Percentiles rank a stretch among this genome's conserved stretches.
phyloP scores from a whole-genome alignment of 2,329 filamentous ascomycete genomes.

The Boeremia exigua region DNA sequence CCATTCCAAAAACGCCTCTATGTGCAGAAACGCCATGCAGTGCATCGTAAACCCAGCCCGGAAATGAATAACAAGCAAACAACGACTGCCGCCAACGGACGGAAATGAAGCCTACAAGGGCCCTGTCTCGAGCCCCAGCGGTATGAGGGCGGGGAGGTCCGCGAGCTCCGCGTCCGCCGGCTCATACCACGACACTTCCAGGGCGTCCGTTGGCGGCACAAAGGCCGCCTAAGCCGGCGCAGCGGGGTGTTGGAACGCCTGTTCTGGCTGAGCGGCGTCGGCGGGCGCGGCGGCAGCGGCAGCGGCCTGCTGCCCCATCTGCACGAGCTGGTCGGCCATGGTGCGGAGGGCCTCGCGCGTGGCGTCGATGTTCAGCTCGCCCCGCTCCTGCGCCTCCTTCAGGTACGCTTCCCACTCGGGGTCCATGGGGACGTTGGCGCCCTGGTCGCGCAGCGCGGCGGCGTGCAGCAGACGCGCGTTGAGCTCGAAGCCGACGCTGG shows the following conservation, averaged over 20 bases:
- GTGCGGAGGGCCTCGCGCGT: constrained; percentile 39
- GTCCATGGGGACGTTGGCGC: constrained; percentile 67
- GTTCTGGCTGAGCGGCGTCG: not conserved
- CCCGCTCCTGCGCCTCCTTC: constrained; percentile 71
- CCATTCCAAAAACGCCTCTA: constrained; percentile 5
- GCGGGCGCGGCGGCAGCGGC: constrained; percentile 14
- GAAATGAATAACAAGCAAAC: not conserved
- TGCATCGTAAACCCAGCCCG: not conserved
- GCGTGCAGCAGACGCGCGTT: constrained; percentile 71
- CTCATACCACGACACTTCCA: not conserved
- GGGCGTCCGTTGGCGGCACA: not conserved
- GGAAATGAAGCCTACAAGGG: not conserved
- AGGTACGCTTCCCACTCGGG: constrained; percentile 78
- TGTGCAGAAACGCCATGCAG: constrained; percentile 6
- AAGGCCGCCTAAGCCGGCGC: constrained; percentile 16
- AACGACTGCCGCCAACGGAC: not conserved
- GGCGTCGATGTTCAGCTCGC: constrained; percentile 49
- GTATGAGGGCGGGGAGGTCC: not conserved
- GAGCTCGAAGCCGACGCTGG: constrained; percentile 64
- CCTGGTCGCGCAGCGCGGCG: constrained; percentile 67
- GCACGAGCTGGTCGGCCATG: constrained; percentile 39
- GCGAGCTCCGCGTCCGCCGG: not conserved
- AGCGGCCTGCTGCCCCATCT: constrained; percentile 27
- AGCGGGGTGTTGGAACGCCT: constrained; percentile 14
- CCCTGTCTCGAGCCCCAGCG: too few species aligned